Evolutionary conservation across 2,329 filamentous ascomycete genomes (phyloP).

Genomic region (Fusarium acutatum): DNA sequence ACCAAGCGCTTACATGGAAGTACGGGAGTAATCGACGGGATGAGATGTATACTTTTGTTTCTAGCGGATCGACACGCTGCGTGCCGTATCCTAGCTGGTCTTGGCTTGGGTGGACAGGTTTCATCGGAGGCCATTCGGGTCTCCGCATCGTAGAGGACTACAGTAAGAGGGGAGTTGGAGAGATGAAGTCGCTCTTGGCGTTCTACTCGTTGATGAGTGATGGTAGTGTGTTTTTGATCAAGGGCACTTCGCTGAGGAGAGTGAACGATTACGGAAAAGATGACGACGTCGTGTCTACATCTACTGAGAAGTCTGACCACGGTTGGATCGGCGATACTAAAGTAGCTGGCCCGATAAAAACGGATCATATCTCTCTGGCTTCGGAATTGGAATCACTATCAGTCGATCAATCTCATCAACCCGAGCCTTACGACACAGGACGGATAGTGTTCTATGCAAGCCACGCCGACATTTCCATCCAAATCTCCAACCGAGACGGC

Average conservation of each 20-base stretch:
- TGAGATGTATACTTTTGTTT: background rate
- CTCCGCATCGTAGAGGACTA: background rate
- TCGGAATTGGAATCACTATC: background rate
- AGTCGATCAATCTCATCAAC: background rate
- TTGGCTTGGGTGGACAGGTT: conserved; percentile 1
- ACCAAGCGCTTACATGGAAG: conserved; percentile 4
- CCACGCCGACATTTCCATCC: background rate
- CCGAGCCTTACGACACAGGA: background rate
- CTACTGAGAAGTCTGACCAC: too few relatives aligned
- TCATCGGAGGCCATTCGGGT: background rate
- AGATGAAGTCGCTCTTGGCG: background rate
- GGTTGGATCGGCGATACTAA: background rate
- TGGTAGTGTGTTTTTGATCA: background rate
- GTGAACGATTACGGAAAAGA: background rate
- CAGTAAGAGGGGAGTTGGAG: background rate
- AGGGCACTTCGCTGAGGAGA: background rate
- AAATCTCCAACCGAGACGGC: background rate
- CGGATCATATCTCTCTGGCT: accelerated
- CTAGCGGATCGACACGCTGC: background rate
- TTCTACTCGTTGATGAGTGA: background rate
- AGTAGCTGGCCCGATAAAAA: background rate
- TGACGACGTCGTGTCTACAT: too few relatives aligned
- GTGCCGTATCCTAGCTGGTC: conserved; percentile 8
- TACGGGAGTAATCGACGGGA: background rate
- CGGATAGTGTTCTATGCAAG: conserved; percentile 5